Conservation (phyloP, 345 rosid genomes). For the Lepidium aucheri region DNA sequence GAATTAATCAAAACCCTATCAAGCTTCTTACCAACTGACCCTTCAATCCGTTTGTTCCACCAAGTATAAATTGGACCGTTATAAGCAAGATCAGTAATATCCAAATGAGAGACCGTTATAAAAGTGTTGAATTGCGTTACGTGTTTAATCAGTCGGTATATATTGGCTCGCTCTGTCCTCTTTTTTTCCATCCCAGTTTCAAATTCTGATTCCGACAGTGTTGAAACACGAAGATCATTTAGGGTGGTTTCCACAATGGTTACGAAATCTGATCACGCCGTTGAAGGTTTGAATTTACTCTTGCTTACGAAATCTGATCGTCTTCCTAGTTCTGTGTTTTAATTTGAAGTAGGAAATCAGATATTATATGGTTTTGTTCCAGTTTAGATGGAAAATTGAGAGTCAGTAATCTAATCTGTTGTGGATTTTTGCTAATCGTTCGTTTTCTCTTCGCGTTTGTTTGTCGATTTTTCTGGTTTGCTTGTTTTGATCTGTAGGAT, state of each 20-base stretch:
- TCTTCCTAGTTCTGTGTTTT: neutral
- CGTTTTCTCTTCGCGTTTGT: neutral
- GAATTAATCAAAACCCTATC: no score
- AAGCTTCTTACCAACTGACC: no score
- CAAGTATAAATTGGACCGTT: no score
- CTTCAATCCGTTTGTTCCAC: no score
- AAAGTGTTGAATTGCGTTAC: no score
- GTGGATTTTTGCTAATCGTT: neutral
- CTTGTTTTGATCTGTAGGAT: neutral
- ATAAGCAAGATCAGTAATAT: no score
- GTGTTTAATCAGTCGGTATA: no score
- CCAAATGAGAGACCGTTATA: no score
- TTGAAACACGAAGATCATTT: slow-evolving; percentile 3
- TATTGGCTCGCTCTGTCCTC: neutral
- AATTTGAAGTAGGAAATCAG: neutral
- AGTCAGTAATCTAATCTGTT: neutral
- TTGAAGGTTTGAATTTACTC: slow-evolving; percentile 13
- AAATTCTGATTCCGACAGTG: slow-evolving; percentile 7
- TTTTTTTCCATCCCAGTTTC: slow-evolving; percentile 2
- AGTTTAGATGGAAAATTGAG: neutral
- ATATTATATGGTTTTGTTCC: neutral
- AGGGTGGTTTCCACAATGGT: neutral
- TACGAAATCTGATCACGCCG: slow-evolving; percentile 1
- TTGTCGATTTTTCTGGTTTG: neutral
- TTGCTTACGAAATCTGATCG: neutral